These are phyloP conservation scores for Albifimbria verrucaria DNA, from an alignment of 2,329 filamentous ascomycete genomes.

Conservation along the genomic window DNA sequence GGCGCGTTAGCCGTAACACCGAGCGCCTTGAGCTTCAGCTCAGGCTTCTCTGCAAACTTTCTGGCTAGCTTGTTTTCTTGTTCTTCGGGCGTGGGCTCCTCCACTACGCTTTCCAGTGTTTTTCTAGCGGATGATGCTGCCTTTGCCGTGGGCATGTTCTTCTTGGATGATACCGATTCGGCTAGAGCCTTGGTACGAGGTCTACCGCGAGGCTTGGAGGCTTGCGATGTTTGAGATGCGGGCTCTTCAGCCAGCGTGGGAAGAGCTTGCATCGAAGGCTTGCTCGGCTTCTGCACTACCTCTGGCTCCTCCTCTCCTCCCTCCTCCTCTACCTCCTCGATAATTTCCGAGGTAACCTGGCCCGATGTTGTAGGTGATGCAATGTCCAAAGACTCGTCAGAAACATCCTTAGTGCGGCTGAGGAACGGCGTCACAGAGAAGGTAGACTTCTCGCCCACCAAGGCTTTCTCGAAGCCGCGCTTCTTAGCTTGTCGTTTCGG, in stretches of 20 bases:
- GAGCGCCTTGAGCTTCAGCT: conserved; percentile 9
- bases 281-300: background rate
- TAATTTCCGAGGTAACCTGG: conserved; percentile 5
- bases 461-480: conserved; percentile 46
- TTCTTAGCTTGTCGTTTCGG: conserved; percentile 51
- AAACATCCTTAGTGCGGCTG: conserved; percentile 64
- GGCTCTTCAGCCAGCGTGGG: background rate
- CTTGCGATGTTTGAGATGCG: conserved; percentile 13
- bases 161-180: conserved; percentile 43
- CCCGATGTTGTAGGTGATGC: conserved; percentile 14
- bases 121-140: conserved; percentile 10
- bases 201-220: conserved; percentile 40
- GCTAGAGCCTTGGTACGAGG: conserved; percentile 42
- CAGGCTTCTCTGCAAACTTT: conserved; percentile 10
- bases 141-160: conserved; percentile 35
- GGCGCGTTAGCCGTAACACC: background rate
- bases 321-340: conserved; percentile 29
- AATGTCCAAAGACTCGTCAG: conserved; percentile 30
- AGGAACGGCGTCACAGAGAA: conserved; percentile 96
- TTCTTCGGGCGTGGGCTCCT: conserved; percentile 28
- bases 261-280: background rate
- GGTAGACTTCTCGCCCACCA: conserved; percentile 77
- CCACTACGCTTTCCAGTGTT: conserved; percentile 36
- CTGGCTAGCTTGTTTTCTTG: conserved; percentile 25
- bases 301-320: conserved; percentile 22